Percentiles rank a stretch among this genome's conserved stretches.
These are phyloP conservation scores for Alternaria alternata DNA, from an alignment of 2,329 filamentous ascomycete species.

Conservation along the genomic window DNA sequence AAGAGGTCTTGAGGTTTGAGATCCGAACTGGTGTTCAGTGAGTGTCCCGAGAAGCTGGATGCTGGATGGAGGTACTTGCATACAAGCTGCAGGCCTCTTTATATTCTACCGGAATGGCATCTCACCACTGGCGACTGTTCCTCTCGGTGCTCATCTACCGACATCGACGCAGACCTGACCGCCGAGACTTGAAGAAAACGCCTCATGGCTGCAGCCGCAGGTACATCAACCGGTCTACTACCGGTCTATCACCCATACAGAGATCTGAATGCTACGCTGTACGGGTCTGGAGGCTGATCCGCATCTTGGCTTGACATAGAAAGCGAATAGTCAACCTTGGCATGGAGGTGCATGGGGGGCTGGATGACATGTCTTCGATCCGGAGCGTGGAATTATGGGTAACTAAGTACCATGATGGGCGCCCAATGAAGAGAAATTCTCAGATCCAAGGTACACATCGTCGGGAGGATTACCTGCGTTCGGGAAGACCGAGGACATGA, in stretches of 20 bases:
- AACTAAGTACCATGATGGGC: slow-evolving; percentile 44
- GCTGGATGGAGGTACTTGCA: slow-evolving; percentile 16
- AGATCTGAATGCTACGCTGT: slow-evolving; percentile 19
- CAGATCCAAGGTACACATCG: slow-evolving; percentile 19
- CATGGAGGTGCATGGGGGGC: slow-evolving; percentile 12
- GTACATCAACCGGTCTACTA: slow-evolving; percentile 8
- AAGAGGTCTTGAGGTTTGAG: slow-evolving; percentile 10
- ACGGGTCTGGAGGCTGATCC: slow-evolving; percentile 11
- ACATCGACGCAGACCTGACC: slow-evolving; percentile 11
- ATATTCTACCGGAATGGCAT: slow-evolving; percentile 20
- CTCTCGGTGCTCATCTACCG: slow-evolving; percentile 31
- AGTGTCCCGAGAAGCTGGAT: slow-evolving; percentile 34
- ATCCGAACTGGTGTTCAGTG: slow-evolving; percentile 29
- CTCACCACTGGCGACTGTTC: slow-evolving; percentile 1
- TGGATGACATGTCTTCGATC: slow-evolving; percentile 20
- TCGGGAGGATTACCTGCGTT: slow-evolving; percentile 23
- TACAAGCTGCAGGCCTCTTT: slow-evolving; percentile 24
- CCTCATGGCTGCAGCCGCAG: slow-evolving; percentile 21
- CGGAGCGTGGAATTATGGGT: background rate
- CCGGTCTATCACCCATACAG: slow-evolving; percentile 7
- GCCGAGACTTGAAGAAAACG: slow-evolving; percentile 25
- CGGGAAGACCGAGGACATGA: slow-evolving; percentile 16
- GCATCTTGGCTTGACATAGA: slow-evolving; percentile 29
- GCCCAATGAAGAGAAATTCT: slow-evolving; percentile 29
- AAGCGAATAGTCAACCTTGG: slow-evolving; percentile 27